Evolutionary conservation across 306 rosid species (phyloP), one percentile per base, ranked within the genome.

Genomic region (apple (Malus domestica)): DNA sequence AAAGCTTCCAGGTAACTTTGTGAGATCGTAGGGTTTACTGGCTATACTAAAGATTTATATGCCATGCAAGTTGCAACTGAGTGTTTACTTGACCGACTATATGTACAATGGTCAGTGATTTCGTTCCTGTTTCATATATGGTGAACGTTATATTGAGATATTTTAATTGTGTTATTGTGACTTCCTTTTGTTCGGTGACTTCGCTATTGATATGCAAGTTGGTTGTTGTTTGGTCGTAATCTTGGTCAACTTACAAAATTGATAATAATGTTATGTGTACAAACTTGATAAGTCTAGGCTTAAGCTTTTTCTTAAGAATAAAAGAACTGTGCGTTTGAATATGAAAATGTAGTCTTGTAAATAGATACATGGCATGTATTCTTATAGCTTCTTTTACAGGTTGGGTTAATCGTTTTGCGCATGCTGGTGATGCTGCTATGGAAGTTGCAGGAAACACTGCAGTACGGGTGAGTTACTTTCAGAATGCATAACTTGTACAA

Each of bases 371-470:
- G 73, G 80, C 15, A 38, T 74, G 79, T 70, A 30, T 79, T 65
- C 79, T 84, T 40, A 80, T 49, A 13, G 42, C 62, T 81, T 82
- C 60, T 70, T 45, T 82, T 25, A 78, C 93, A 96, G 99, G 98
- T 76, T 96, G 99, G 99, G 99, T 96, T 72, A 96, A 96, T 81
- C 96, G 99, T 71, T 96, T 96, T 87, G 99, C 99, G 63, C 86
- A 96, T 86, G 99, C 99, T 58, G 99, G 99, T 77, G 99, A 96
- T 80, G 84, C 99, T 78, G 98, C 99, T 71, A 81, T 96, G 90
- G 98, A 92, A 86, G 97, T 93, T 55, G 99, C 99, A n/a, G 99
- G 87, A 78, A 96, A 75, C 76, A 96, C 98, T 1, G 99, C 99
- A 81, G 2, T 82, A 44, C 89, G 89, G 87, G 99, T 93, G 81